Percentiles rank a stretch among this genome's conserved stretches.
These are phyloP conservation scores for Epichloe gansuensis DNA, from an alignment of 2,329 filamentous ascomycete species.

Conservation along the genomic window DNA sequence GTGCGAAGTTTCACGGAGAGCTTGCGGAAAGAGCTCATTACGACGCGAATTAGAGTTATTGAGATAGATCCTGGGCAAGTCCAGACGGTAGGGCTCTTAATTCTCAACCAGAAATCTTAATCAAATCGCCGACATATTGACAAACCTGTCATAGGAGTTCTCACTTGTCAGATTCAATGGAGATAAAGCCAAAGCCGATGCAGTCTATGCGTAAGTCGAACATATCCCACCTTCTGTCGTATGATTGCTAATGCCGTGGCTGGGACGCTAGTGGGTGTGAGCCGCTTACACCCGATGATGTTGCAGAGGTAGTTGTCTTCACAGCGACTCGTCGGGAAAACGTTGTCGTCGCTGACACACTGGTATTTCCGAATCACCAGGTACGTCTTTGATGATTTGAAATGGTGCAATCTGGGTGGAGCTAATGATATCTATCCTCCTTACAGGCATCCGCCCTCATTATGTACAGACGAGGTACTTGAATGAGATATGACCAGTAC, in stretches of 20 bases:
- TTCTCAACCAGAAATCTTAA: not conserved
- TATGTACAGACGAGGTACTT: slow-evolving; percentile 17
- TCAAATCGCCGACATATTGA: slow-evolving; percentile 1
- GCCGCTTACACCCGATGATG: slow-evolving; percentile 78
- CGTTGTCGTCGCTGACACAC: slow-evolving; percentile 76
- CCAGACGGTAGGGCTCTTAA: slow-evolving; percentile 49
- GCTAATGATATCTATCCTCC: not conserved
- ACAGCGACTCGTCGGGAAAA: slow-evolving; percentile 75
- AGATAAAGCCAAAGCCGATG: slow-evolving; percentile 79
- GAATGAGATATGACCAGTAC: not conserved
- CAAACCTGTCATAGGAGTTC: slow-evolving; percentile 49
- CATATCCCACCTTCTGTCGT: not conserved
- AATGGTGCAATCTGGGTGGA: not conserved
- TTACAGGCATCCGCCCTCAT: slow-evolving; percentile 20
- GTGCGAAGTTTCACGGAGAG: slow-evolving; percentile 76
- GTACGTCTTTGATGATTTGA: slow-evolving; percentile 28
- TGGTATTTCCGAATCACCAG: slow-evolving; percentile 85
- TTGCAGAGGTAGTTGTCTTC: slow-evolving; percentile 85
- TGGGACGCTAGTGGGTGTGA: slow-evolving; percentile 48
- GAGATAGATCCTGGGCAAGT: slow-evolving; percentile 88
- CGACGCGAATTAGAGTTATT: slow-evolving; percentile 70
- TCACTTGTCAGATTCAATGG: slow-evolving; percentile 79
- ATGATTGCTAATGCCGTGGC: not conserved
- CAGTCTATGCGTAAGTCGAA: slow-evolving; percentile 63
- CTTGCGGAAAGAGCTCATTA: slow-evolving; percentile 70